phyloP scores from a whole-genome alignment of 805 yeast species.

The Ogataea kodamae region DNA sequence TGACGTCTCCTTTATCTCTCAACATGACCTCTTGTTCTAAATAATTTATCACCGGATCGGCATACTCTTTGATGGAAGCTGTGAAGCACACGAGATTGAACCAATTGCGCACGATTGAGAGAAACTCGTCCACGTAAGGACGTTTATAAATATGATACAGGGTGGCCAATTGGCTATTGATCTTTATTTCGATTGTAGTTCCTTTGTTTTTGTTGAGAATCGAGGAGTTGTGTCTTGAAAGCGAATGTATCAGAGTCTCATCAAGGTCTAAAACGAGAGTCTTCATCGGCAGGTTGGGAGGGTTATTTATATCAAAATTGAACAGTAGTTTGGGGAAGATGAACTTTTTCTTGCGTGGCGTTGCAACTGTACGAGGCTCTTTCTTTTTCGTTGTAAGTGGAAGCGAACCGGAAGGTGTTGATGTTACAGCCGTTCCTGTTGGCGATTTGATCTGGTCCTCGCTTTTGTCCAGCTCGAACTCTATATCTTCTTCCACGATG shows the following conservation, averaged over 20 bases:
- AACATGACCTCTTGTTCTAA: constrained; percentile 59
- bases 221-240: constrained; percentile 57
- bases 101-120: constrained; percentile 79
- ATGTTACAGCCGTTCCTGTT: constrained; percentile 17
- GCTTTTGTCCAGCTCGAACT: constrained; percentile 31
- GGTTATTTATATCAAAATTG: constrained; percentile 31
- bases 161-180: constrained; percentile 65
- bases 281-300: constrained; percentile 40
- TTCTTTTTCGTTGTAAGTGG: constrained; percentile 3
- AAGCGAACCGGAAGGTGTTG: constrained; percentile 4
- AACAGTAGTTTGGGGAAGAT: constrained; percentile 34
- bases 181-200: constrained; percentile 79
- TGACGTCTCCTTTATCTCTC: constrained; percentile 24
- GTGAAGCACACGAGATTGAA: constrained; percentile 88
- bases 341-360: constrained; percentile 27
- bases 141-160: constrained; percentile 88
- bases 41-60: constrained; percentile 95
- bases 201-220: constrained; percentile 43
- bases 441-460: constrained; percentile 37
- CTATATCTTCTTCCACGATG: constrained; percentile 34
- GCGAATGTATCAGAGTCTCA: constrained; percentile 90
- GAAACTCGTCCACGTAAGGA: constrained; percentile 85
- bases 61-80: constrained; percentile 91
- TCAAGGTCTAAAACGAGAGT: constrained; percentile 85
- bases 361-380: constrained; percentile 1